These are phyloP conservation scores for Phytopythium delawarense DNA, from an alignment of 352 stramenopile genomes.

Conservation along the genomic window DNA sequence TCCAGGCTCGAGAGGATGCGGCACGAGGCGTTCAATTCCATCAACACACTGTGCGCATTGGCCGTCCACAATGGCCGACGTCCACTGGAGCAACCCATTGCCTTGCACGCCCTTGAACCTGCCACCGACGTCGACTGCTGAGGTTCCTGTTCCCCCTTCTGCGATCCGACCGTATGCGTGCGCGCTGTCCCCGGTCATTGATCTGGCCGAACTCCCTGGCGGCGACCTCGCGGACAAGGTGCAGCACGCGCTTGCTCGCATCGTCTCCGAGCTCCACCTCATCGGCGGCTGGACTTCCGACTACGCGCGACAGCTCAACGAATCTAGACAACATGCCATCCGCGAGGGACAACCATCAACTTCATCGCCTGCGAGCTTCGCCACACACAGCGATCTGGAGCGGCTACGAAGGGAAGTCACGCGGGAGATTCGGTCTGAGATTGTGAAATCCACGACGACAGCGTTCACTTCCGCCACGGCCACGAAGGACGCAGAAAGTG, in stretches of 20 bases:
- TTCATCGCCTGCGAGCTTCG: neutral
- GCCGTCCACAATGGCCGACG: neutral
- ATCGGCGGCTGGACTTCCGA: slow-evolving; percentile 4
- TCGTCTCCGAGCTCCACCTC: slow-evolving; percentile 6
- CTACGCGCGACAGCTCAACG: neutral
- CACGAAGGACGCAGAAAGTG: neutral
- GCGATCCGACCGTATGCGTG: slow-evolving; percentile 2
- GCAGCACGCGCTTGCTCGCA: slow-evolving; percentile 3
- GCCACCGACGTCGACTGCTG: neutral
- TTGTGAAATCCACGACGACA: neutral
- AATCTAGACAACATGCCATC: neutral
- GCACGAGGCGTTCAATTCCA: neutral
- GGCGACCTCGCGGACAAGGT: slow-evolving; percentile 3
- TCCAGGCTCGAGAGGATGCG: neutral
- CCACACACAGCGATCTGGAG: neutral
- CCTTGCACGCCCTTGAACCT: no score
- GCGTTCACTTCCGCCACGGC: neutral
- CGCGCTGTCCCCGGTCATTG: neutral
- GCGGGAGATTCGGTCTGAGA: slow-evolving; percentile 2
- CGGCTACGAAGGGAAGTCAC: neutral
- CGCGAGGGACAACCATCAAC: neutral
- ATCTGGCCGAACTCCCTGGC: slow-evolving; percentile 2
- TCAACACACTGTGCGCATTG: neutral
- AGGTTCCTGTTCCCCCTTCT: neutral
- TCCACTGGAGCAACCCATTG: neutral